Evolutionary conservation across 495 filamentous ascomycete species (phyloP), one percentile per base, ranked within the genome.

Genomic region (Neurospora sp.): DNA sequence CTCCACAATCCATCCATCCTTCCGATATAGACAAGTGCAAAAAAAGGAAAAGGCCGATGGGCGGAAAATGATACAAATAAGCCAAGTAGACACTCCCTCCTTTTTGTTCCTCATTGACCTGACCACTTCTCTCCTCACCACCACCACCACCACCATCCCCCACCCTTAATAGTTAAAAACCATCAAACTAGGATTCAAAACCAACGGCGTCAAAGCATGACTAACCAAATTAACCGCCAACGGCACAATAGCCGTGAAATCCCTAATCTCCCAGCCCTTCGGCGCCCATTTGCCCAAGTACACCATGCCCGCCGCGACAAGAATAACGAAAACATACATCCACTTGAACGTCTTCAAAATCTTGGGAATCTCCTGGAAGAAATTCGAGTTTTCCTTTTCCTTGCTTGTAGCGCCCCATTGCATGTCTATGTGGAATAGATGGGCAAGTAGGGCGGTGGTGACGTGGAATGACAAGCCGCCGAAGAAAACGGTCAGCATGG

Each of bases 361-460:
- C 79, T 90, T 91, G 5, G 91, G 91, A 20, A 91, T 87, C 75
- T 92, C 91, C 70, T 89, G 88, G 82, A 92, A 93, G 83, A 93
- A 93, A 78, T 91, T 91, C 70, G 85, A 86, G 78, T 89, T 87
- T 78, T 90, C 88, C 48, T 86, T 86, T 79, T 92, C 90, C 78
- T 91, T 92, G 39, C 87, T 84, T 0, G 90, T 92, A 1, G 88
- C 86, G 8, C 86, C 86, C 90, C 90, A 92, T 12, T 86, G 86
- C 86, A 91, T 91, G 77, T 89, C 82, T 78, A 91, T 86, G 82
- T 88, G 86, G 75, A 91, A 88, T 80, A 90, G 86, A 76, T 92
- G 90, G 14, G 85, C 84, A 7, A 90, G 78, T 12, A 92, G 81
- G 40, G 90, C 89, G 72, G 88, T 86, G 40, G 86, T 86, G 69